These are phyloP conservation scores for Aspergillus terreus DNA, from an alignment of 2,329 filamentous ascomycete species.

Conservation along the genomic window DNA sequence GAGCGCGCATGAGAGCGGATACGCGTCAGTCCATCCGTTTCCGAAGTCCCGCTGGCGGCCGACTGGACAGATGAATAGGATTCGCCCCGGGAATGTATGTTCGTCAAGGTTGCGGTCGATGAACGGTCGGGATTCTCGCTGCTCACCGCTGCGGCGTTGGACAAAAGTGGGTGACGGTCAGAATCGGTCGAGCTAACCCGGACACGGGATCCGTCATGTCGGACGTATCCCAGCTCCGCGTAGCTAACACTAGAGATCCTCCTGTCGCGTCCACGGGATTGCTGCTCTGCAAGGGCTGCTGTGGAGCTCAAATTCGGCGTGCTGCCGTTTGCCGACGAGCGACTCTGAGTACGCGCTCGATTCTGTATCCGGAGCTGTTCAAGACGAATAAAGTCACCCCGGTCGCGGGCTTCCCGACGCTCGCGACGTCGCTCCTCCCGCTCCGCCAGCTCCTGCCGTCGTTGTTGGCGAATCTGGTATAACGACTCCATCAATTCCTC, in stretches of 20 bases:
- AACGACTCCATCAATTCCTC: slow-evolving; percentile 91
- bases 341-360: slow-evolving; percentile 47
- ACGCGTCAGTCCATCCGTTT: slow-evolving; percentile 24
- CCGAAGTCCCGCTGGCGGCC: slow-evolving; percentile 25
- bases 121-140: slow-evolving; percentile 20
- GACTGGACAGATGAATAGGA: slow-evolving; percentile 37
- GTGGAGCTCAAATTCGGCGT: slow-evolving; percentile 31
- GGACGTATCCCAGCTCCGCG: slow-evolving; percentile 45
- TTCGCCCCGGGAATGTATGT: slow-evolving; percentile 27
- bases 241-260: slow-evolving; percentile 48
- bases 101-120: slow-evolving; percentile 26
- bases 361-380: slow-evolving; percentile 58
- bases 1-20: slow-evolving; percentile 26
- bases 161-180: slow-evolving; percentile 44
- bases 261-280: slow-evolving; percentile 40
- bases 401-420: slow-evolving; percentile 66
- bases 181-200: slow-evolving; percentile 46
- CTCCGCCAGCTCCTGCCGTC: slow-evolving; percentile 71
- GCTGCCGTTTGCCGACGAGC: slow-evolving; percentile 28
- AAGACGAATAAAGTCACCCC: slow-evolving; percentile 68
- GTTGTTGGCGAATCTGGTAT: slow-evolving; percentile 80
- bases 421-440: slow-evolving; percentile 70
- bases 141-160: slow-evolving; percentile 34
- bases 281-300: slow-evolving; percentile 42
- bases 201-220: slow-evolving; percentile 48